Evolutionary conservation across 2,329 filamentous ascomycete genomes (phyloP).

Genomic region (Trichoderma harzianum): DNA sequence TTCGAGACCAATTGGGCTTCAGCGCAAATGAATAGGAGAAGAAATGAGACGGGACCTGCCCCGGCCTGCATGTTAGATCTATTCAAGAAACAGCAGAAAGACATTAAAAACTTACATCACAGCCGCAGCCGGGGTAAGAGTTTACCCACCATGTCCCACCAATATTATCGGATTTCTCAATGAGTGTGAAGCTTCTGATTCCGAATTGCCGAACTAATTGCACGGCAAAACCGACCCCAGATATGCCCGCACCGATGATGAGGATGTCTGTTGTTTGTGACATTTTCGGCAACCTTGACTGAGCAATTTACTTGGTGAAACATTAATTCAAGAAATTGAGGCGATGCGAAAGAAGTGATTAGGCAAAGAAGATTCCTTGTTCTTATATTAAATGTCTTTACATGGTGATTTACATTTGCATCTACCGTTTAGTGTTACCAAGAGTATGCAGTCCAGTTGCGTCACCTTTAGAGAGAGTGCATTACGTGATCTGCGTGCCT

Average conservation of each 20-base stretch:
- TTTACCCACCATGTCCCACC: conserved; percentile 29
- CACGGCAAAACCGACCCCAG: conserved; percentile 26
- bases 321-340: not conserved
- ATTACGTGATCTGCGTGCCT: not conserved
- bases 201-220: conserved; percentile 23
- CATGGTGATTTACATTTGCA: not conserved
- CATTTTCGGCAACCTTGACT: not conserved
- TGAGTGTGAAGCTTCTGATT: conserved; percentile 25
- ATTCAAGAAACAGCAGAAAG: too few species aligned
- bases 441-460: not conserved
- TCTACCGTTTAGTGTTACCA: not conserved
- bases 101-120: conserved; percentile 21
- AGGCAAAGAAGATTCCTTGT: not conserved
- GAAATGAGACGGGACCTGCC: conserved; percentile 27
- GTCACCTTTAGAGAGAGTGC: not conserved
- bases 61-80: not conserved
- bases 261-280: conserved; percentile 24
- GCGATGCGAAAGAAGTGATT: not conserved
- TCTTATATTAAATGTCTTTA: not conserved
- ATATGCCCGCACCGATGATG: conserved; percentile 30
- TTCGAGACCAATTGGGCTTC: conserved; percentile 28
- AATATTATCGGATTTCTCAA: conserved; percentile 25
- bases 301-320: not conserved
- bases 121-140: conserved; percentile 28
- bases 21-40: conserved; percentile 30